Conservation (phyloP, 208 protist species). For the Leishmania turanica region DNA sequence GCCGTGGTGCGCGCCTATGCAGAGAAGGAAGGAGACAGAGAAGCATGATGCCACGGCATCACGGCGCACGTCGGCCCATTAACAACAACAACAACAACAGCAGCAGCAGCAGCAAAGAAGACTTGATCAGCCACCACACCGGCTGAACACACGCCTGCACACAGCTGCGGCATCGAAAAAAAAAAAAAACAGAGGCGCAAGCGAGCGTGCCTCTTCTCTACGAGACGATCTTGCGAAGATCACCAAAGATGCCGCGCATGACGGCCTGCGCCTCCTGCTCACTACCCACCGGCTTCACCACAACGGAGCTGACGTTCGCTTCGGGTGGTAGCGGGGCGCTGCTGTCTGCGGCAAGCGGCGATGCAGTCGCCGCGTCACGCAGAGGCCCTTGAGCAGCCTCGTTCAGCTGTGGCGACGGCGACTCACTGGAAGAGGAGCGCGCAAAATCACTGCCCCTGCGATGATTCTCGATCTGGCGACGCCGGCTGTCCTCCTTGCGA, state of each 20-base stretch:
- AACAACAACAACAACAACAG: not conserved
- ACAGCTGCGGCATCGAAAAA: not conserved
- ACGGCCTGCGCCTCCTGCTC: constrained; percentile 38
- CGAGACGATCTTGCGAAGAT: constrained; percentile 20
- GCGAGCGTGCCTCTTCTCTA: not conserved
- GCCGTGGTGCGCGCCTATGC: too few species aligned
- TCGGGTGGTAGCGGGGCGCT: constrained; percentile 27
- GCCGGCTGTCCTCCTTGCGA: constrained; percentile 34
- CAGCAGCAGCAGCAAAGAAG: not conserved
- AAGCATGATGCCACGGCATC: not conserved
- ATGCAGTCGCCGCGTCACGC: not conserved
- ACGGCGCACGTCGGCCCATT: not conserved
- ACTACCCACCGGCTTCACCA: constrained; percentile 33
- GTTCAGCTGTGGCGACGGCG: not conserved
- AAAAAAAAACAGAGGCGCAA: not conserved
- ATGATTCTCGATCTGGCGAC: constrained; percentile 53
- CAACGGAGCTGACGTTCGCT: constrained; percentile 31
- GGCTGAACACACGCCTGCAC: not conserved
- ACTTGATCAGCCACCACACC: not conserved
- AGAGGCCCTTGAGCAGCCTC: not conserved
- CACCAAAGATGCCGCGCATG: constrained; percentile 34
- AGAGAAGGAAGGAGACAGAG: not conserved
- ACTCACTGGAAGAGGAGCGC: not conserved
- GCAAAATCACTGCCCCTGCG: constrained; percentile 21
- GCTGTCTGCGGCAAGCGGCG: not conserved